Base-by-base conservation (phyloP, 495 filamentous ascomycete genomes). In the Lasiosphaeriaceae sp. region DNA sequence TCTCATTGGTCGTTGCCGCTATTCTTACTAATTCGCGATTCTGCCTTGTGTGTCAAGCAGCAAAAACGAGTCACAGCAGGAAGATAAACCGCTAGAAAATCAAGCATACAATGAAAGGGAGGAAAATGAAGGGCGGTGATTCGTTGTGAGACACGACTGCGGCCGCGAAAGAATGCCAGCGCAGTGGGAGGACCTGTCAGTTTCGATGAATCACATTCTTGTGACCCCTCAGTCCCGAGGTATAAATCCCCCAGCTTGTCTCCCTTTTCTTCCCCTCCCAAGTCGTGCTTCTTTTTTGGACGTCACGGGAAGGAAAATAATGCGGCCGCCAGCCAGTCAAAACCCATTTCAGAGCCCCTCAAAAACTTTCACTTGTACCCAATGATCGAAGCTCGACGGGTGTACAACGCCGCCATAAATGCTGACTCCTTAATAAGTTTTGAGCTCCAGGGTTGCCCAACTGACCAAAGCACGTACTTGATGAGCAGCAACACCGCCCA, bases 181-280 rank as follows among this genome's bases (percentile, higher is more conserved):
- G 39, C 39, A 43, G 7, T 3, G 26, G 26, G 26, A 31, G 26
- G 26, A 9, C 39, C 5, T 43, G 5, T 2, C 5, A 5, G 16
- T 11, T 14, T 17, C n/a, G 39, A 43, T 43, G 39, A 43, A 43
- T 43, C 39, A 43, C 16, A 43, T 14, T 41, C 11, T 3, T 43
- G 14, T 43, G 39, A 14, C 14, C n/a, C 6, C 26, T 26, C 3
- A 5, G 3, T 1, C 19, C 22, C 17, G 29, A 41, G 19, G 34
- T 56, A 59, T 60, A 63, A 51, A 60, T 60, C 60, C 60, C 60
- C 60, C 57, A 44, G 35, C 0, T n/a, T 53, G 53, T 60, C n/a
- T 41, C 24, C 24, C 17, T 21, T 22, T 26, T 34, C 45, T 58
- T 29, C 35, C 44, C 8, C 46, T 48, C 44, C 21, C 22, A 26